Evolutionary conservation across 2,329 filamentous ascomycete species (phyloP), one percentile per base, ranked within the genome.

Genomic region (Claviceps maximensis): DNA sequence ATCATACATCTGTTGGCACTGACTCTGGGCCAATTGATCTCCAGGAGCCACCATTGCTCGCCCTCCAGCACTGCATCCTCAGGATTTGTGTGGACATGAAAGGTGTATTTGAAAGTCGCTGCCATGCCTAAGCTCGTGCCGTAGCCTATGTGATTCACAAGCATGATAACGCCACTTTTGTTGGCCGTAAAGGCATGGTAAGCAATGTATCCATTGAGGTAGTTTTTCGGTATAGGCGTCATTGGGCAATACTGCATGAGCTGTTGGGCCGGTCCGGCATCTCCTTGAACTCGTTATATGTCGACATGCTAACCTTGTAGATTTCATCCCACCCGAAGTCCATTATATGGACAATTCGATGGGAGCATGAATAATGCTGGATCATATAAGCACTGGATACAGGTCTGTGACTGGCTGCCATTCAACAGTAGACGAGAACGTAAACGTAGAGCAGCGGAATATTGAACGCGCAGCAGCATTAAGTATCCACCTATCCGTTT

Each of bases 41-140:
- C 77, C 60, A 78, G 74, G 17, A 79, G 60, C 77, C 77, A 80
- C 76, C 77, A 80, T 13, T 66, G 66, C 3, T 68, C 64, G 3
- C 66, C 67, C 6, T 63, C 59, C 72, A 80, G 77, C 7, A 76
- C 68, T 0, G 74, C 69, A 45, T 74, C 71, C 4, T 71, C 67
- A 0, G 67, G 67, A 44, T 78, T 74, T 33, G 74, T 71, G 54
- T 80, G 77, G 6, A 80, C 65, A 19, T 76, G 74, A 54, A 79
- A 76, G 0, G 71, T 72, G 55, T 76, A 78, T 58, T 70, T 76
- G 52, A 80, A 58, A 38, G 67, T 76, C 2, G 73, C 74, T 1
- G 69, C 71, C 15, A 67, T 61, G 2, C 66, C 71, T 3, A 75
- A 55, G 13, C 65, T 63, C 57, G 62, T 64, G 0, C 74, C 75